Base-by-base conservation (phyloP, 495 filamentous ascomycete species). In the Tetracladium marchalianum region DNA sequence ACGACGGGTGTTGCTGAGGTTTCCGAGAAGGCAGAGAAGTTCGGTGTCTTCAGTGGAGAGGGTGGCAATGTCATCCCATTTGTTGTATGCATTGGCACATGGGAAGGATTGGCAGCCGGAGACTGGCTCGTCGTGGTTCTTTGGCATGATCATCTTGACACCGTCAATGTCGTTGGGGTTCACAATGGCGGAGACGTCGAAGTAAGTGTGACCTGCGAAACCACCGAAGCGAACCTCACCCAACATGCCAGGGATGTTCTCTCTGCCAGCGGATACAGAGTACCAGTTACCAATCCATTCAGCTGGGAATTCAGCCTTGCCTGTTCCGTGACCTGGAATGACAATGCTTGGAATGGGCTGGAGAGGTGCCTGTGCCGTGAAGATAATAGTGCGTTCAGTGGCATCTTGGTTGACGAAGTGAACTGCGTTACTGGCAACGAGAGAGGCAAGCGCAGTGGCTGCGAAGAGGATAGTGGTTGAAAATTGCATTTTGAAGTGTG, bases 151-250 rank as follows among this genome's bases (percentile, higher is more conserved):
- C 46, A 62, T 43, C 62, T 73, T 70, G 49, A 77, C 64, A 40
- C 60, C 60, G 27, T 63, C 22, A 31, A 56, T 49, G 57, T 75
- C 73, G 41, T 52, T 35, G 27, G 68, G 60, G 60, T 74, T 66
- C 53, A 72, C 71, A 44, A 77, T 75, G 55, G 71, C 71, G 4
- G 71, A 75, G 43, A 77, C 70, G 38, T 77, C 73, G 49, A 66
- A 77, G 61, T 59, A 77, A 35, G 61, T 70, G 8, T 60, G 37
- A 43, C 52, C 68, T 16, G 48, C 52, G 52, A 55, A 72, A 35
- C 62, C 63, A 36, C 71, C 56, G 62, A 68, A 75, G 52, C 62
- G 49, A 19, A 75, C 58, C 62, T 77, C 73, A 24, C 66, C 71
- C 13, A 77, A 64, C 71, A 77, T 75, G 57, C 72, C 72, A 0